phyloP scores from a whole-genome alignment of 1,139 yeast species.

The Hyphopichia buzzinii region DNA sequence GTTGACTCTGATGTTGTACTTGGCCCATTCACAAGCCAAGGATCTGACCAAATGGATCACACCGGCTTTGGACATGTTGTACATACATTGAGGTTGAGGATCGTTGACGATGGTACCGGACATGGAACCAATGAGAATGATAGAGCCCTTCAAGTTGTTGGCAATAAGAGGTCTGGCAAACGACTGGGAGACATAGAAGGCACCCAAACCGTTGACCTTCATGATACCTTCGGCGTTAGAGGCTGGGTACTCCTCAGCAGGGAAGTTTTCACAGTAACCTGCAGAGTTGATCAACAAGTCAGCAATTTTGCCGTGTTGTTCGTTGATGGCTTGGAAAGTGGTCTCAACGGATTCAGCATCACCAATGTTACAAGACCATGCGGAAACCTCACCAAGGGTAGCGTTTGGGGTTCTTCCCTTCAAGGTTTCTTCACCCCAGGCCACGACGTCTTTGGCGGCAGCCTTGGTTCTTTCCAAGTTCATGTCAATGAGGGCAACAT shows the following conservation, averaged over 20 bases:
- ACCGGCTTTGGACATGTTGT: constrained; percentile 53
- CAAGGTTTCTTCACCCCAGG: constrained; percentile 52
- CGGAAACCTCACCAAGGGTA: constrained; percentile 51
- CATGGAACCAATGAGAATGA: constrained; percentile 49
- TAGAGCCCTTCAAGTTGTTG: constrained; percentile 52
- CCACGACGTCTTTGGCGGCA: constrained; percentile 57
- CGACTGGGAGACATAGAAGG: constrained; percentile 60
- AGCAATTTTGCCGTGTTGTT: constrained; percentile 60
- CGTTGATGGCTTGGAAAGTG: constrained; percentile 48
- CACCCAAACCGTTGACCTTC: constrained; percentile 74
- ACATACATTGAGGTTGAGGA: constrained; percentile 51
- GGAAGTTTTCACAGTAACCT: constrained; percentile 79
- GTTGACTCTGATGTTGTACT: constrained; percentile 48
- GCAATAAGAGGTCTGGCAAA: constrained; percentile 66
- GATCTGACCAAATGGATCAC: constrained; percentile 48
- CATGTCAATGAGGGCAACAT: constrained; percentile 73
- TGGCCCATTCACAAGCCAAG: constrained; percentile 54
- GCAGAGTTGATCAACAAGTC: constrained; percentile 73
- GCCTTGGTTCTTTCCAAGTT: constrained; percentile 57
- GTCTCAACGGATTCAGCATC: constrained; percentile 60
- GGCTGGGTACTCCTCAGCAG: constrained; percentile 78
- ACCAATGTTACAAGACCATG: constrained; percentile 78
- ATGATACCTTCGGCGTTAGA: constrained; percentile 64
- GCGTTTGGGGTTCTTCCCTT: constrained; percentile 35
- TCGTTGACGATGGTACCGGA: constrained; percentile 50